Base-by-base conservation (phyloP, 208 protist species). In the Crithidia expoeki region DNA sequence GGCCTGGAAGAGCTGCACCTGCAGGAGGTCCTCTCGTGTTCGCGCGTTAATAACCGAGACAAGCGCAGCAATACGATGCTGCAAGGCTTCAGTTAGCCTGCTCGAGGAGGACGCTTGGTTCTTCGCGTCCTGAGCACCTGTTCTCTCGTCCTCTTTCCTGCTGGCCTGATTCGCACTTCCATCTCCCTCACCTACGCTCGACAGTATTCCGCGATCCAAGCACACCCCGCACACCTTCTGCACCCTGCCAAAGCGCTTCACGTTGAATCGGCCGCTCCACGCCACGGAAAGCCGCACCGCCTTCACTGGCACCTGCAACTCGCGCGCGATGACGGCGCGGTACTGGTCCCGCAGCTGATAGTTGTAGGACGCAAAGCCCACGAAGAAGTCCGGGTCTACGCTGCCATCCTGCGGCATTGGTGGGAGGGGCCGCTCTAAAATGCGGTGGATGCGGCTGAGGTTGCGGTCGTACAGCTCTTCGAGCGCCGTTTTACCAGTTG, bases 201-300 rank as follows among this genome's bases (percentile, higher is more conserved):
- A 49, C n/a, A 84, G 56, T 19, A 52, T 28, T 5, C 50, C 52
- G 5, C 80, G 56, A 42, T 78, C 71, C 6, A 93, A 25, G 34
- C 50, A 72, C 34, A 96, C 89, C 5, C 92, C 89, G 32, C 89
- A 94, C 16, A 94, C 92, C 72, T 93, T 94, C 67, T 84, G 83
- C 55, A 86, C 76, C 28, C 80, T 74, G 33, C 81, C 64, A 44
- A 96, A 96, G 30, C 66, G 81, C 14, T 57, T 60, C 23, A 93
- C 85, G 55, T 93, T 81, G 57, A 96, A 94, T 44, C 92, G 88
- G 2, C 92, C 89, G 32, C 83, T 84, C 89, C 92, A 96, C 40
- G 85, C 87, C 25, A 94, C 84, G 16, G 92, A 96, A 16, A 96
- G 84, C 33, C 76, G 74, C 52, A 96, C 79, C 23, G 80, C 85